Base-by-base conservation (phyloP, 257 asterid genomes). In the Solanum paucissectum region DNA sequence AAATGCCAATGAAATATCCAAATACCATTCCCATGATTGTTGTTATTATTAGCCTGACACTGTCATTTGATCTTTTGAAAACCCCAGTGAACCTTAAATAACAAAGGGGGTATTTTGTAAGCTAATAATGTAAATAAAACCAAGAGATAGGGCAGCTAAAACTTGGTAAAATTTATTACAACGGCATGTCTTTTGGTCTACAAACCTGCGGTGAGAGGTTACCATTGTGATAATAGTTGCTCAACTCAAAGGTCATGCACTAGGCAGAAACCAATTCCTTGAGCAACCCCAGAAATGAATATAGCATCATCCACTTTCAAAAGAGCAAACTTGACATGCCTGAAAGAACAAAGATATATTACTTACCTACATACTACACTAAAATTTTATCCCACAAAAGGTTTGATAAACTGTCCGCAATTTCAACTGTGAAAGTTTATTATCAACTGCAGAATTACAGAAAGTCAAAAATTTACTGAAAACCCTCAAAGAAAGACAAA, bases 1-100 rank as follows among this genome's bases (percentile, higher is more conserved):
- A 96, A 75, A 98, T 93, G 84, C 99, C 99, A 62, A 98, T 86
- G 86, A 95, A 92, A 91, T 98, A 98, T 92, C 99, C 99, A 87
- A 98, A 91, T 86, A 95, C 94, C 93, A 96, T 93, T 87, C 99
- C 99, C 91, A 94, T 93, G 90, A 98, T 86, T 88, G 98, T 93
- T 74, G 99, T 94, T 60, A 95, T 89, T 83, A 98, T 60, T 75
- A 98, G 95, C 71, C 99, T 93, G 68, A 93, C 93, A 86, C 96
- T 88, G 84, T 92, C 99, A 89, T 93, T 93, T 55, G 99, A 89
- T 91, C 87, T 98, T 92, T 91, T 97, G 87, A 90, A 87, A 87
- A 88, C 95, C 92, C 97, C 98, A 94, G 96, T 93, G 95, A 82
- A 82, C 86, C 86, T 81, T 81, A 81, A 46, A 29, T 34, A 46